Evolutionary conservation across 805 yeast species (phyloP), one percentile per base, ranked within the genome.

Genomic region (Lachancea nothofagi): DNA sequence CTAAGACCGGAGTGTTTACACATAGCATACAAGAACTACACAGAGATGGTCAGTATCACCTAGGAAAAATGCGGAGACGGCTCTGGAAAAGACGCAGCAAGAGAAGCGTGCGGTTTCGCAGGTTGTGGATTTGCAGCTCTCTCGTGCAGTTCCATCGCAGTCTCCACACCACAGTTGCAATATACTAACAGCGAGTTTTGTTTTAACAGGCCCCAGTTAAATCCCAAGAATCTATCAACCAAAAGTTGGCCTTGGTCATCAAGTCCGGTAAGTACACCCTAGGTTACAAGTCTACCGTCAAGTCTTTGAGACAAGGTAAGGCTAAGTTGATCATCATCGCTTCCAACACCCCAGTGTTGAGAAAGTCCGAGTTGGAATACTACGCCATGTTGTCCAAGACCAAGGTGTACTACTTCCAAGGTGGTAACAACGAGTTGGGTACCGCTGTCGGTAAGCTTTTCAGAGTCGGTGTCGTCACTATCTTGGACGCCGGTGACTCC

Each of bases 311-410:
- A 80, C 86, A 86, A 72, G 97, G 96, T 70, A 90, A 90, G 82
- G 95, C 98, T 62, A 93, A 93, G 86, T 82, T 93, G 72, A 77
- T 93, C 70, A 83, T 93, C 77, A 80, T 93, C 66, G 96, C 99
- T 65, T 93, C 94, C 70, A 93, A 93, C 93, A 93, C 97, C 67
- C 98, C 98, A 77, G 95, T 90, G 65, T 84, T 93, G 74, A 90
- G 97, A 83, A 90, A 93, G 80, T 87, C 97, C 61, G 99, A 93
- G 83, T 82, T 93, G 72, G 98, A 93, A 81, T 93, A 93, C 83
- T 93, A 93, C 87, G 97, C 97, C 67, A 90, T 93, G 98, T 83
- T 93, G 72, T 84, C 97, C 71, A 90, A 89, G 86, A 85, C 96
- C 70, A 79, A 78, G 67, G 76, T 74, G 53, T 89, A 90, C 93